phyloP scores from a whole-genome alignment of 139 green algal genomes.

The Desmodesmus armatus region DNA sequence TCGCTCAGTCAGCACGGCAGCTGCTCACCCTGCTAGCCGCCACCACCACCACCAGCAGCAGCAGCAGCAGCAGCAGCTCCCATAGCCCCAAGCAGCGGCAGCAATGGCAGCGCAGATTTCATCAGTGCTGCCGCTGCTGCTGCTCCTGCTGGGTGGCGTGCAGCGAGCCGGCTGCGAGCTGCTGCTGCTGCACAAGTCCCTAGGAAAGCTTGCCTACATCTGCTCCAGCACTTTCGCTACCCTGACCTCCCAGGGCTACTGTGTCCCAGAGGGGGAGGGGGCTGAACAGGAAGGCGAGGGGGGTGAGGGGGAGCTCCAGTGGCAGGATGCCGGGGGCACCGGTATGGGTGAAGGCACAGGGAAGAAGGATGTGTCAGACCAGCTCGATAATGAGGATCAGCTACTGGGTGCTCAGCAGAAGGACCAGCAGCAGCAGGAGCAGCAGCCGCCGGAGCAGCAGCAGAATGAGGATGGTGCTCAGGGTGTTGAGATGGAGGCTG shows the following conservation, averaged over 20 bases:
- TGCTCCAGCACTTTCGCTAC: slow-evolving; percentile 78
- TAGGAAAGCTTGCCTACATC: slow-evolving; percentile 90
- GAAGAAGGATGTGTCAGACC: slow-evolving; percentile 92
- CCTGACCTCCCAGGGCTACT: slow-evolving; percentile 93
- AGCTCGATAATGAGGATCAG: slow-evolving; percentile 97
- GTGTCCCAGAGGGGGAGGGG: slow-evolving; percentile 70
- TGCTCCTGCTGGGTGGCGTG: slow-evolving; percentile 57
- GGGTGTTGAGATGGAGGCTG: slow-evolving; percentile 97
- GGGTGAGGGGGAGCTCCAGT: slow-evolving; percentile 32
- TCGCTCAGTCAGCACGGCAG: neutral
- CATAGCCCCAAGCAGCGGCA: neutral
- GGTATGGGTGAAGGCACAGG: slow-evolving; percentile 80
- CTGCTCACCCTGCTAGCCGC: neutral
- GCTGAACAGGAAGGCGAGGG: slow-evolving; percentile 29
- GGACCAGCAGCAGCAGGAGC: slow-evolving; percentile 59
- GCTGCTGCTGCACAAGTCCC: slow-evolving; percentile 73
- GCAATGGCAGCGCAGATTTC: slow-evolving; percentile 35
- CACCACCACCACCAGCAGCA: neutral
- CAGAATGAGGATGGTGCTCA: slow-evolving; percentile 68
- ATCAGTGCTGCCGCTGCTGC: slow-evolving; percentile 63
- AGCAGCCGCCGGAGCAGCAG: slow-evolving; percentile 59
- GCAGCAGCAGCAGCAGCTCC: slow-evolving; percentile 25
- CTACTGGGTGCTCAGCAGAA: slow-evolving; percentile 88
- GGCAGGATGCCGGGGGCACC: slow-evolving; percentile 64
- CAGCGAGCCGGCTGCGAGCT: slow-evolving; percentile 53